Evolutionary conservation across 805 yeast species (phyloP), one percentile per base, ranked within the genome.

Genomic region (Candida taoyuanica): DNA sequence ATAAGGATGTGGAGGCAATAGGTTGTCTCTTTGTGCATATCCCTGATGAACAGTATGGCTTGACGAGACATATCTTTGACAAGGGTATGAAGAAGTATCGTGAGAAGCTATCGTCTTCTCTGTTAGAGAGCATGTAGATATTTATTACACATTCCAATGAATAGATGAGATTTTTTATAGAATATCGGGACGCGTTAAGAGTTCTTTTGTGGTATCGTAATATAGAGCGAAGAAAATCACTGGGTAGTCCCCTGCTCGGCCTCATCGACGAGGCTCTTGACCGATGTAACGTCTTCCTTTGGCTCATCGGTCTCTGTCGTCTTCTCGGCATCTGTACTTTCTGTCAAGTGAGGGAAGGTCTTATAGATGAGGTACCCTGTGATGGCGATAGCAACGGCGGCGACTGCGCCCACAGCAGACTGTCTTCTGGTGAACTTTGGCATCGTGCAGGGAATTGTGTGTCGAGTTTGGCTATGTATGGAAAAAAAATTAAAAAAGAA

Each of bases 1-100:
- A 87, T 53, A 70, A 63, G 44, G 96, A 87, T 49, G 95, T 87
- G 4, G 81, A 76, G 51, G 49, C 57, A 5, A 68, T 83, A 13
- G 88, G 88, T 4, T 86, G 85, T 19, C 71, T 74, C 36, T 87
- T 87, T 58, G 74, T 76, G 13, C 73, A 77, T 53, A 73, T 87
- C 7, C 65, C 65, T 7, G 74, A 78, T 50, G 81, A 80, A 30
- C 28, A 34, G 18, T 17, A 21, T 13, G 49, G 49, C 2, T 27
- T 46, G n/a, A 46, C 46, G n/a, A 34, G 16, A 17, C 3, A 9
- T 2, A 31, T 46, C 14, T 46, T 60, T 24, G 42, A 40, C 13
- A 24, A 17, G 14, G 45, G 37, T 4, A 5, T 46, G 19, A 18
- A 29, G 16, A 31, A 18, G 11, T 42, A 39, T 28, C 17, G 43